Base-by-base conservation (phyloP, 371 early-diverging fungal species). In the Smittium mucronatum region DNA sequence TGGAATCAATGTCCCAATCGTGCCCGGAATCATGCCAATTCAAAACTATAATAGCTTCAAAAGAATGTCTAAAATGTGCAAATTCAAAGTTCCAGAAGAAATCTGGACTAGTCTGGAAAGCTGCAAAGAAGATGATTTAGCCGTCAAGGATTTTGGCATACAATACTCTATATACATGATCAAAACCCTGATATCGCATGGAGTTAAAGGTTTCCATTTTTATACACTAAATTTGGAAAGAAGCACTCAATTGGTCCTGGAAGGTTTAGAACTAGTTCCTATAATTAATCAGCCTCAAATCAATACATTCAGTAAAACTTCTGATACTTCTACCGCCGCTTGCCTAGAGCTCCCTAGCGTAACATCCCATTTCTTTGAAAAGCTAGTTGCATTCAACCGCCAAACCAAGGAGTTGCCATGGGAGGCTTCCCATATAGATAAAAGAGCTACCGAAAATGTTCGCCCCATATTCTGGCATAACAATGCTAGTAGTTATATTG, bases 401-500 rank as follows among this genome's bases (percentile, higher is more conserved):
- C 34, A 64, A 33, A 31, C 16, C 5, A 90, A 91, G 63, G 93
- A 93, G 26, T 77, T 95, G 71, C 96, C 96, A 33, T 96, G 96
- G 96, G 89, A 87, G 72, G 94, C 93, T 76, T 87, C 88, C 36
- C 81, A 89, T 68, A 85, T 85, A 33, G 81, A 85, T 73, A 93
- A 92, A 76, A 89, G 95, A 58, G 87, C 88, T 57, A 90, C 91
- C 76, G 96, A 97, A 80, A 92, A 85, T 70, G 95, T 97, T 57
- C 92, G 96, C 28, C 98, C 98, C 26, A 95, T 96, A 72, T 97
- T 96, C 77, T 96, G 98, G 97, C 89, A 88, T 80, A 94, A 98
- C 81, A 88, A 95, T 57, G 84, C 91, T 64, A 87, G 89, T 73
- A 90, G 90, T 74, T 96, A 98, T 81, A 88, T 96, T 71, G 79